Conservation (phyloP, 495 filamentous ascomycete species). For the Hypoxylon fragiforme region DNA sequence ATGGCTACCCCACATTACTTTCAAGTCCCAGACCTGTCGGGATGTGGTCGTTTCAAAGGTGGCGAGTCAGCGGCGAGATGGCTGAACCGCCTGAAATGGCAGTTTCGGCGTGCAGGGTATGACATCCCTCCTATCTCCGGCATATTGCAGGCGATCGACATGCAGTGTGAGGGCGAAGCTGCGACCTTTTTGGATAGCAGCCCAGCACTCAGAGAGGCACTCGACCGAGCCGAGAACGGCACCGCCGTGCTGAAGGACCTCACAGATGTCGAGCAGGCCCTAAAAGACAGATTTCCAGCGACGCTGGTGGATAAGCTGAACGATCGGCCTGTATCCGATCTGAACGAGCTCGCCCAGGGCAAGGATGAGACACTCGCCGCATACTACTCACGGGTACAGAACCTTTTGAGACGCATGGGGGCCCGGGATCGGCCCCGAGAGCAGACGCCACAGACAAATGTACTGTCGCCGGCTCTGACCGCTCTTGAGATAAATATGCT, state of each 20-base stretch:
- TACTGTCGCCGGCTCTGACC: neutral
- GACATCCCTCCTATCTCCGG: neutral
- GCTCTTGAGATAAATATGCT: neutral
- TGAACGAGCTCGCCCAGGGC: neutral
- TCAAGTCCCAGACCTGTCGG: neutral
- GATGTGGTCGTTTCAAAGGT: neutral
- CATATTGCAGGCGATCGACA: neutral
- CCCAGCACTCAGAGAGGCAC: neutral
- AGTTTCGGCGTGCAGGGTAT: neutral
- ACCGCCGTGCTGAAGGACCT: neutral
- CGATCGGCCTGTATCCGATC: neutral
- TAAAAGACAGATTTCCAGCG: neutral
- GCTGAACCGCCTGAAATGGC: neutral
- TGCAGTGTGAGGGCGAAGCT: neutral
- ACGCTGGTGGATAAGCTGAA: neutral
- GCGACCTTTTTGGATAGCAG: neutral
- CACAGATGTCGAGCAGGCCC: neutral
- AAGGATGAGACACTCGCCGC: neutral
- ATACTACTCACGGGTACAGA: neutral
- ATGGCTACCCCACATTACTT: neutral
- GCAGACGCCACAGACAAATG: neutral
- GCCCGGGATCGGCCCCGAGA: neutral
- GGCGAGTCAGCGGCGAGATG: neutral
- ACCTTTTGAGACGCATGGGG: neutral
- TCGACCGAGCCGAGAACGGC: neutral